Percentiles rank a stretch among this genome's conserved stretches.
phyloP scores from a whole-genome alignment of 176 grass and related monocot genomes.

The Eragrostis curvula region DNA sequence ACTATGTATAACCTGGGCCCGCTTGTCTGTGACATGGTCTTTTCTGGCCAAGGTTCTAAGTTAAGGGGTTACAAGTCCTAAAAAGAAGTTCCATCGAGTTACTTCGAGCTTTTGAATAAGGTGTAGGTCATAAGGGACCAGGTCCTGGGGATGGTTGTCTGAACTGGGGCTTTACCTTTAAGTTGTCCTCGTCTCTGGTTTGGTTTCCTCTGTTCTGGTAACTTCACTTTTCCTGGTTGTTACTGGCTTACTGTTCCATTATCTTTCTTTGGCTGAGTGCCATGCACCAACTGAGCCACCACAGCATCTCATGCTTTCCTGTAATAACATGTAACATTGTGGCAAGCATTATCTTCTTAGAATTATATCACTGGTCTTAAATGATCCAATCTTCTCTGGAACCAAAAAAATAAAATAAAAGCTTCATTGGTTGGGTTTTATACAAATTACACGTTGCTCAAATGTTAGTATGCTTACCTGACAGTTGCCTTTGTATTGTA shows the following conservation, averaged over 20 bases:
- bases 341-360: constrained; percentile 1
- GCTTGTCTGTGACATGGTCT: constrained; percentile 22
- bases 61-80: constrained; percentile 1
- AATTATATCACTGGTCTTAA: constrained; percentile 5
- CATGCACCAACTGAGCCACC: background rate
- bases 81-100: background rate
- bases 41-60: constrained; percentile 11
- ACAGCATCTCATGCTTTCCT: background rate
- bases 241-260: background rate
- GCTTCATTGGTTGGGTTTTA: background rate
- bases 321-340: background rate
- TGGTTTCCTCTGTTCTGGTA: constrained; percentile 7
- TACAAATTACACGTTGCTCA: background rate
- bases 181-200: constrained; percentile 10
- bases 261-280: too few relatives aligned
- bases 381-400: background rate
- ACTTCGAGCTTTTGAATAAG: constrained; percentile 13
- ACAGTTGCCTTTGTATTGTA: background rate
- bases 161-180: constrained; percentile 26
- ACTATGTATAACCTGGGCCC: background rate
- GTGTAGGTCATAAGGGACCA: background rate
- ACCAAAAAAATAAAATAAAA: constrained; percentile 4
- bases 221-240: constrained; percentile 18
- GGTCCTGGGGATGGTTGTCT: constrained; percentile 5
- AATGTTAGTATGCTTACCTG: background rate